Conservation (phyloP, 306 rosid genomes). For the Cajanus cajan region DNA sequence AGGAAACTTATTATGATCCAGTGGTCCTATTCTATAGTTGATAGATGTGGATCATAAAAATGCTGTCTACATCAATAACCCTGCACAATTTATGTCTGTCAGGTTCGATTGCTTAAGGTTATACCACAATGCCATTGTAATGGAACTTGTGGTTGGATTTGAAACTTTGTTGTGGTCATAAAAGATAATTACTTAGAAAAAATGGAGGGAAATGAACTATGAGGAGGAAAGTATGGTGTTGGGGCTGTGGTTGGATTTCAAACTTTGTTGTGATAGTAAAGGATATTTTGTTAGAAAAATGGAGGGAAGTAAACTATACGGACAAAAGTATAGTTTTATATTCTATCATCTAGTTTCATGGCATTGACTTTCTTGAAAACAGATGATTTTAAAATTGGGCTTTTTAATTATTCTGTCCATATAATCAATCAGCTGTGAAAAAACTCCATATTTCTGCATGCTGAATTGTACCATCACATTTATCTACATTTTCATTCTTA, state of each 20-base stretch:
- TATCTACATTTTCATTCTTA: not conserved
- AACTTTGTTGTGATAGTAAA: not conserved
- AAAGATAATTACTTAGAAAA: constrained; percentile 1
- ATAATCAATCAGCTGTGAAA: not conserved
- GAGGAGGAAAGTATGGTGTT: not conserved
- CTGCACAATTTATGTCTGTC: not conserved
- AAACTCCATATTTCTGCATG: not conserved
- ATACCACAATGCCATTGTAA: not conserved
- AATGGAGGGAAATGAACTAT: not conserved
- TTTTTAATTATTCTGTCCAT: not conserved
- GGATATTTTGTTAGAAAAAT: not conserved
- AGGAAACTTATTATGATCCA: not conserved
- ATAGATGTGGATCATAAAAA: constrained; percentile 2
- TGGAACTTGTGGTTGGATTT: not conserved
- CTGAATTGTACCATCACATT: not conserved
- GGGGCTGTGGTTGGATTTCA: not conserved
- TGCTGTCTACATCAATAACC: not conserved
- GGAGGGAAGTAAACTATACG: not conserved
- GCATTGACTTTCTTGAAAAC: not conserved
- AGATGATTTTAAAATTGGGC: not conserved
- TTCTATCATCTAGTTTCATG: not conserved
- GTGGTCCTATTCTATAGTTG: not conserved
- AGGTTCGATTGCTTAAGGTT: not conserved
- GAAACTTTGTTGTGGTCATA: not conserved
- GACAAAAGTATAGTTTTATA: not conserved